Conservation (phyloP, 2,329 filamentous ascomycete genomes). For the Ceratocystis huliohia region DNA sequence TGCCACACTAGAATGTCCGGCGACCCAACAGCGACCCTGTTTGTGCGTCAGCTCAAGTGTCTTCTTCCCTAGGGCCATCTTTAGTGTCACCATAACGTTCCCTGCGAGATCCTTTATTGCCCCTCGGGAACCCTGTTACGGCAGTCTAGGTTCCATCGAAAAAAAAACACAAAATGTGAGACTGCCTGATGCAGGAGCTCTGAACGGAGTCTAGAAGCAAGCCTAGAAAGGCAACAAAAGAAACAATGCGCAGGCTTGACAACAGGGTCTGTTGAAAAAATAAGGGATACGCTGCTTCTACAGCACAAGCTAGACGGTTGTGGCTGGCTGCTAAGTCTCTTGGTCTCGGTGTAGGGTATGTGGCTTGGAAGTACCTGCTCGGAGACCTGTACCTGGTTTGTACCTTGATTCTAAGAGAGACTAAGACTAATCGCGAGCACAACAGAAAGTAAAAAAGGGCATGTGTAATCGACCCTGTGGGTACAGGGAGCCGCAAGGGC, state of each 20-base stretch:
- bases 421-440: neutral
- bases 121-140: neutral
- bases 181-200: neutral
- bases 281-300: neutral
- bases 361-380: too few species aligned
- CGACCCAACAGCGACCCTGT: too few species aligned
- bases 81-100: too few species aligned
- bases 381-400: neutral
- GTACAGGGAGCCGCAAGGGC: too few species aligned
- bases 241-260: neutral
- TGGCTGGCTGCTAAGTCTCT: neutral
- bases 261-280: neutral
- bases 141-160: neutral
- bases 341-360: too few species aligned
- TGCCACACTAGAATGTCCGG: neutral
- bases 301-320: neutral
- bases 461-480: too few species aligned
- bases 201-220: neutral
- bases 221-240: neutral
- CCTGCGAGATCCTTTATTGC: too few species aligned
- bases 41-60: too few species aligned
- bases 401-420: neutral
- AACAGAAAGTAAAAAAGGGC: too few species aligned
- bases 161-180: neutral
- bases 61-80: too few species aligned